Evolutionary conservation across 2,329 filamentous ascomycete genomes (phyloP).

Genomic region (Chrysoporthe puriensis): DNA sequence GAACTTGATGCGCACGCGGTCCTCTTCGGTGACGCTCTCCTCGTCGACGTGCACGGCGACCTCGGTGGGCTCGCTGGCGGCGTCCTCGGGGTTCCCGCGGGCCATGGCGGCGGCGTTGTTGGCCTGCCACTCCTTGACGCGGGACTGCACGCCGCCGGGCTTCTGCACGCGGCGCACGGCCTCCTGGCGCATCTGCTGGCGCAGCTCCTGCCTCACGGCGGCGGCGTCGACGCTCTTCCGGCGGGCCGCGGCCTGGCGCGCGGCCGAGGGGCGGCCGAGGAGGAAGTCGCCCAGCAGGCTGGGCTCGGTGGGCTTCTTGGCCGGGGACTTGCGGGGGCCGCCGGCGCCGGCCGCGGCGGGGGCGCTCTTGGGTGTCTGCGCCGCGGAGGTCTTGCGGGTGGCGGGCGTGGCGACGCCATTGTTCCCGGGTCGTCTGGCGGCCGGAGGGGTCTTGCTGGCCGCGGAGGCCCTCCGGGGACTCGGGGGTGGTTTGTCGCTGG

Average conservation of each 20-base stretch:
- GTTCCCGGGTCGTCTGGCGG: conserved; percentile 26
- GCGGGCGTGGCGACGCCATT: conserved; percentile 35
- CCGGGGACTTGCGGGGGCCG: conserved; percentile 32
- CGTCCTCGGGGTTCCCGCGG: conserved; percentile 53
- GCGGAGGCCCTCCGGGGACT: conserved; percentile 24
- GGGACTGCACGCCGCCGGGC: conserved; percentile 72
- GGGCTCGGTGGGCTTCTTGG: conserved; percentile 48
- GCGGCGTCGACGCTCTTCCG: conserved; percentile 60
- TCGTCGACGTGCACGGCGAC: conserved; percentile 64
- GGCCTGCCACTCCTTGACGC: conserved; percentile 85
- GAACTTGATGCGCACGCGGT: conserved; percentile 60
- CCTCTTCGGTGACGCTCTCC: conserved; percentile 64
- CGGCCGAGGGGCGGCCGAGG: conserved; percentile 58
- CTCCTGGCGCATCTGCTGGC: conserved; percentile 61
- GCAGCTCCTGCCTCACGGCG: conserved; percentile 57
- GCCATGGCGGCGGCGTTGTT: conserved; percentile 69
- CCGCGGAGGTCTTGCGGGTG: conserved; percentile 33
- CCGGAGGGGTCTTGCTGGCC: conserved; percentile 29
- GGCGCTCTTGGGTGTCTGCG: conserved; percentile 47
- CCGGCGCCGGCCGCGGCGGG: conserved; percentile 40
- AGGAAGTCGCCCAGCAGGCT: conserved; percentile 62
- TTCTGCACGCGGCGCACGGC: conserved; percentile 62
- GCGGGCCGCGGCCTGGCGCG: conserved; percentile 51
- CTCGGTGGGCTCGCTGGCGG: conserved; percentile 61
- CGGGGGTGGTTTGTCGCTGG: conserved; percentile 26